phyloP scores from a whole-genome alignment of 192 early-diverging fungal species.

The Entomortierella lignicola region DNA sequence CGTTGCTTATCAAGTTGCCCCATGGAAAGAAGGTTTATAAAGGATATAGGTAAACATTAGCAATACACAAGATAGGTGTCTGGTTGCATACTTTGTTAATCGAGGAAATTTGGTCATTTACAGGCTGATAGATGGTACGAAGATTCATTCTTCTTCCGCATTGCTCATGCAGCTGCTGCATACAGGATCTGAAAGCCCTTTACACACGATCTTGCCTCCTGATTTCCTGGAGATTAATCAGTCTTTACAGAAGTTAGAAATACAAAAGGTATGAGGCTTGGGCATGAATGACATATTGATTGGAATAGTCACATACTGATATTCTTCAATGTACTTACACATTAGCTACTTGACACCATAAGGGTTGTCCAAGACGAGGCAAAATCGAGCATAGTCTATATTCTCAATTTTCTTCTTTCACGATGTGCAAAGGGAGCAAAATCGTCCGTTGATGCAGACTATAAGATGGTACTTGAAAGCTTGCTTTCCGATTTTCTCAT shows the following conservation, averaged over 20 bases:
- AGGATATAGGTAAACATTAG: slow-evolving; percentile 54
- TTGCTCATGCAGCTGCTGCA: slow-evolving; percentile 48
- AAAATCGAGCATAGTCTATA: slow-evolving; percentile 23
- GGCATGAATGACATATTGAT: neutral
- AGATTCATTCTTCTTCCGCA: slow-evolving; percentile 42
- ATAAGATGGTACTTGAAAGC: slow-evolving; percentile 75
- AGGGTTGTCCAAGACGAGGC: slow-evolving; percentile 2
- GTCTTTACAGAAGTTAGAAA: slow-evolving; percentile 14
- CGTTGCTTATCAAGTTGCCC: slow-evolving; percentile 76
- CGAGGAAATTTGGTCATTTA: too few relatives aligned
- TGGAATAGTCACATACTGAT: neutral
- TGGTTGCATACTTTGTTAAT: too few relatives aligned
- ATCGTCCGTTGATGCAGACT: slow-evolving; percentile 74
- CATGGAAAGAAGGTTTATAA: slow-evolving; percentile 63
- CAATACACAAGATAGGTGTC: neutral
- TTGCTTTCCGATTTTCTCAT: slow-evolving; percentile 78
- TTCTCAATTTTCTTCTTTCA: slow-evolving; percentile 53
- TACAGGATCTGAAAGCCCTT: slow-evolving; percentile 15
- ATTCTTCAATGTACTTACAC: neutral
- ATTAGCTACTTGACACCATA: slow-evolving; percentile 11
- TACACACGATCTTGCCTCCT: neutral
- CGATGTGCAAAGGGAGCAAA: slow-evolving; percentile 59
- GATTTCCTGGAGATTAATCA: slow-evolving; percentile 17
- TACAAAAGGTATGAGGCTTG: slow-evolving; percentile 21
- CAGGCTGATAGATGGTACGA: slow-evolving; percentile 38